Base-by-base conservation (phyloP, 768 basidiomycete genomes). In the Podaxis sp. region DNA sequence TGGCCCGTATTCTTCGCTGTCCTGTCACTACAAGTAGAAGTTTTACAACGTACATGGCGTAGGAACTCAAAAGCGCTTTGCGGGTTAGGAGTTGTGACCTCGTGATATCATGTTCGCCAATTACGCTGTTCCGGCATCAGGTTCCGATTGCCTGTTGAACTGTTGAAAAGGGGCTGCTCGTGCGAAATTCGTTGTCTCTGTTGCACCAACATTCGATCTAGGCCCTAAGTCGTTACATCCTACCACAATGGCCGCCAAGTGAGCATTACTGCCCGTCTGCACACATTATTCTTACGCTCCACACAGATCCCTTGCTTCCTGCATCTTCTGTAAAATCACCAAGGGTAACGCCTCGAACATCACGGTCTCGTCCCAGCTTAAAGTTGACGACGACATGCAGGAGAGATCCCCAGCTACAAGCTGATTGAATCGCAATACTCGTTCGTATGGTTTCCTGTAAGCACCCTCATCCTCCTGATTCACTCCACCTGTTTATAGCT, bases 321-420 rank as follows among this genome's bases (percentile, higher is more conserved):
- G 95, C 73, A 75, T 98, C 68, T 98, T 97, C 78, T 98, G 96
- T 82, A 97, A 89, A 77, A 97, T 98, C 73, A 82, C 95, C 77
- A 91, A 91, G 77, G 91, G 94, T 86, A 50, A 27, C 73, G n/a
- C 14, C 14, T 11, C 11, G 4, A 28, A 36, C 28, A 14, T 9
- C 5, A 2, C 27, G 50, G 11, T 44, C n/a, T 21, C 16, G 21
- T 27, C 13, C n/a, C 37, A 4, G 6, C 16, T 44, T 27, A 18
- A 21, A 36, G 38, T 55, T 60, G 18, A 64, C 23, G 14, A 7
- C 18, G 35, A 18, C 14, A 25, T 13, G 48, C 70, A 94, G 94
- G 93, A 55, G 89, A 95, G 23, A 94, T 98, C 64, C 95, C 95
- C 14, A 88, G 89, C 73, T 88, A 82, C 74, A 95, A 94, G 77